These are phyloP conservation scores for Komagataea norvegica DNA, from an alignment of 1,139 yeast species.

Conservation along the genomic window DNA sequence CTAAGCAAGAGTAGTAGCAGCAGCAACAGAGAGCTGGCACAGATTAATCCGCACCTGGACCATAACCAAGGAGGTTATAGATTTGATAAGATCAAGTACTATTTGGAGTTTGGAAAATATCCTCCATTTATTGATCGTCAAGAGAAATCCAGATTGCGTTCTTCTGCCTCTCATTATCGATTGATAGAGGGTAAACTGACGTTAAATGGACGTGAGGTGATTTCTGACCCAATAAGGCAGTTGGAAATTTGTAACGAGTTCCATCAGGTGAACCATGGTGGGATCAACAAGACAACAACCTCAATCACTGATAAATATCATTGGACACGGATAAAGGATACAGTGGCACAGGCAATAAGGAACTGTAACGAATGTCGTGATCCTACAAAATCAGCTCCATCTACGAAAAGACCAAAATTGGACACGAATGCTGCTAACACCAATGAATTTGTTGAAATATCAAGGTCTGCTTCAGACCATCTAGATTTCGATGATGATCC, in stretches of 20 bases:
- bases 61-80: conserved; percentile 30
- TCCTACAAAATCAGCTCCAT: conserved; percentile 28
- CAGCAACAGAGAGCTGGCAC: conserved; percentile 7
- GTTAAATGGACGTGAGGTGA: conserved; percentile 78
- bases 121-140: conserved; percentile 79
- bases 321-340: conserved; percentile 88
- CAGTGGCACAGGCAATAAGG: conserved; percentile 75
- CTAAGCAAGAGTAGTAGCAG: conserved; percentile 29
- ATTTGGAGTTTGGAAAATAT: conserved; percentile 78
- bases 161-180: conserved; percentile 76
- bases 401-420: conserved; percentile 13
- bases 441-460: conserved; percentile 24
- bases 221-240: conserved; percentile 71
- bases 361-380: conserved; percentile 73
- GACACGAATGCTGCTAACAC: not conserved
- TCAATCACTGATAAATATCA: conserved; percentile 75
- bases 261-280: conserved; percentile 71
- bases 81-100: conserved; percentile 74
- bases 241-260: conserved; percentile 66
- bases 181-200: conserved; percentile 66
- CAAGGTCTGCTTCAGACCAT: too few species aligned
- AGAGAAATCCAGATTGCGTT: conserved; percentile 79
- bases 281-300: conserved; percentile 87
- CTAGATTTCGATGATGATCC: too few species aligned
- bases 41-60: conserved; percentile 9